phyloP scores from a whole-genome alignment of 2,329 filamentous ascomycete species.

The Grosmannia penicillata region DNA sequence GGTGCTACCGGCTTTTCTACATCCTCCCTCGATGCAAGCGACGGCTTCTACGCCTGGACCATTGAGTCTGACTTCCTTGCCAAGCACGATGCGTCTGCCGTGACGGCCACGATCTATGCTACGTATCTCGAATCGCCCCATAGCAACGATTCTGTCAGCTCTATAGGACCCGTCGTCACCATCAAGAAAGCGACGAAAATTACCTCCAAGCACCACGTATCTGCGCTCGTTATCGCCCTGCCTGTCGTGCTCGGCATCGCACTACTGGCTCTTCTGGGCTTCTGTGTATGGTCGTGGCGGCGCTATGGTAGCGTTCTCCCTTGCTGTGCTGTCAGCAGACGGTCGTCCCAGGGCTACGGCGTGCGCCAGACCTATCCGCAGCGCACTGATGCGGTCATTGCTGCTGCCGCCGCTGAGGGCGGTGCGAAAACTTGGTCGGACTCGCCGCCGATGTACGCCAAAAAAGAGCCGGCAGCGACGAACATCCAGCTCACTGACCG shows the following conservation, averaged over 20 bases:
- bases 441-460: background rate
- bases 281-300: constrained; percentile 15
- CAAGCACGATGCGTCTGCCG: constrained; percentile 3
- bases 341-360: constrained; percentile 14
- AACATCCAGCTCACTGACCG: constrained; percentile 18
- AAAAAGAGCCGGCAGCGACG: background rate
- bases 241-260: constrained; percentile 16
- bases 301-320: constrained; percentile 12
- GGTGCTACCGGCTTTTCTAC: constrained; percentile 8
- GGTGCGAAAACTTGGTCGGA: no score
- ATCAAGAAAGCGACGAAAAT: constrained; percentile 1
- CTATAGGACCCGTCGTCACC: constrained; percentile 14
- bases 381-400: constrained; percentile 8
- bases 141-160: constrained; percentile 4
- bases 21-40: constrained; percentile 10
- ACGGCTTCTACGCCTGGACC: constrained; percentile 17
- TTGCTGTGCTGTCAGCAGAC: constrained; percentile 7
- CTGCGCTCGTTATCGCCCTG: constrained; percentile 13
- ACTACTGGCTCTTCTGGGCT: constrained; percentile 7
- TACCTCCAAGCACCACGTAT: constrained; percentile 6
- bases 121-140: constrained; percentile 6
- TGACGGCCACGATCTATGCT: constrained; percentile 10
- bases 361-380: constrained; percentile 12
- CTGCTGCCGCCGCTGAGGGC: background rate
- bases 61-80: constrained; percentile 13